Percentiles rank a stretch among this genome's conserved stretches.
Conservation (phyloP, 2,329 filamentous ascomycete genomes). For the Trematosphaeria pertusa region DNA sequence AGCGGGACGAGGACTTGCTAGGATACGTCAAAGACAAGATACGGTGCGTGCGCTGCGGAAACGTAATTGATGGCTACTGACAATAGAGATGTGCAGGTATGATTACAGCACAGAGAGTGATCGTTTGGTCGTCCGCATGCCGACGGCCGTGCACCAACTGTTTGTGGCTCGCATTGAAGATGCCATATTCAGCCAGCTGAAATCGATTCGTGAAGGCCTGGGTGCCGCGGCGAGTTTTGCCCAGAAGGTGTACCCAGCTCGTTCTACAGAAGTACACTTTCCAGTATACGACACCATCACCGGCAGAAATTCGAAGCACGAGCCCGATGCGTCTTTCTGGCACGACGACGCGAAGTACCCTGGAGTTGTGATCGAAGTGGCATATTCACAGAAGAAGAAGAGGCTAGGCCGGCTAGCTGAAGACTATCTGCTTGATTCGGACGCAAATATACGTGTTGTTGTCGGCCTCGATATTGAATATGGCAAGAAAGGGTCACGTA, state of each 20-base stretch:
- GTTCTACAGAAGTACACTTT: slow-evolving; percentile 25
- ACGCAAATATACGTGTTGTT: slow-evolving; percentile 21
- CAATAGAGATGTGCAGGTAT: slow-evolving; percentile 20
- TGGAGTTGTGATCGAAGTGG: slow-evolving; percentile 26
- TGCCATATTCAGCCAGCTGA: slow-evolving; percentile 24
- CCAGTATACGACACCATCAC: slow-evolving; percentile 4
- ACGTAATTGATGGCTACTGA: slow-evolving; percentile 24
- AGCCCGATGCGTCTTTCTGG: slow-evolving; percentile 30
- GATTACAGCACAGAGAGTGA: slow-evolving; percentile 19
- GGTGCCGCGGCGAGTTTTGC: slow-evolving; percentile 24
- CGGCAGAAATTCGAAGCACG: slow-evolving; percentile 23
- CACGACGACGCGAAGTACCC: slow-evolving; percentile 29
- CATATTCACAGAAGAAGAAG: slow-evolving; percentile 21
- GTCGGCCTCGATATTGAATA: slow-evolving; percentile 25
- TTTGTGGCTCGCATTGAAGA: slow-evolving; percentile 26
- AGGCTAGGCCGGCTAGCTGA: slow-evolving; percentile 19
- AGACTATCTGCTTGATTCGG: slow-evolving; percentile 24
- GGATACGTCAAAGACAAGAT: no score
- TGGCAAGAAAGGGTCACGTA: slow-evolving; percentile 14
- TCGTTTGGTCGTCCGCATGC: slow-evolving; percentile 27
- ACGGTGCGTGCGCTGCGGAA: no score
- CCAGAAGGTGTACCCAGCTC: slow-evolving; percentile 23
- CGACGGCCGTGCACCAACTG: slow-evolving; percentile 25
- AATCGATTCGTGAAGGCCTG: slow-evolving; percentile 23
- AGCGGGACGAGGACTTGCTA: no score